phyloP scores from a whole-genome alignment of 2,329 filamentous ascomycete genomes.

The Alternaria viburni region DNA sequence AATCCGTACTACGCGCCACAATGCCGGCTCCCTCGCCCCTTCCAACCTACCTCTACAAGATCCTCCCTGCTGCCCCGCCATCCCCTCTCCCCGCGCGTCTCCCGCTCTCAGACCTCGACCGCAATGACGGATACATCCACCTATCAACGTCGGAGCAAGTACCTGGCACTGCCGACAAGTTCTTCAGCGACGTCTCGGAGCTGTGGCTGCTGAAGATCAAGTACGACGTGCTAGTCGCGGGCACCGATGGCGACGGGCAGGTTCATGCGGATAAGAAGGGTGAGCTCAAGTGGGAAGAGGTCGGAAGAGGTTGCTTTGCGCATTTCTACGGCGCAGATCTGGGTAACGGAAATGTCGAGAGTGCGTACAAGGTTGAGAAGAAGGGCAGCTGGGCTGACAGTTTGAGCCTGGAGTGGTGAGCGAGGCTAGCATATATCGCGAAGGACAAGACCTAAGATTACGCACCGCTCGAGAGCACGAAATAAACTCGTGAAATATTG shows the following conservation, averaged over 20 bases:
- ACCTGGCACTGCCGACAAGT: conserved; percentile 42
- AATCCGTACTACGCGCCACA: not conserved
- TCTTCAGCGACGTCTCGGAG: conserved; percentile 40
- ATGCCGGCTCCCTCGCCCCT: conserved; percentile 44
- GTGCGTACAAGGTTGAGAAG: conserved; percentile 55
- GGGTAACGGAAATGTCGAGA: conserved; percentile 60
- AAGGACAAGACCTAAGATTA: not conserved
- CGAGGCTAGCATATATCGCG: not conserved
- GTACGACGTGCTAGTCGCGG: conserved; percentile 50
- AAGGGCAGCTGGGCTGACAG: conserved; percentile 57
- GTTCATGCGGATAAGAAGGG: conserved; percentile 29
- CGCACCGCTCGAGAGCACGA: not conserved
- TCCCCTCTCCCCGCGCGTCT: conserved; percentile 61
- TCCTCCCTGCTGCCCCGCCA: conserved; percentile 60
- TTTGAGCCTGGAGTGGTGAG: conserved; percentile 44
- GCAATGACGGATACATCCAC: conserved; percentile 67
- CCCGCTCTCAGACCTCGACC: conserved; percentile 66
- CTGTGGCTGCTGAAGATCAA: conserved; percentile 64
- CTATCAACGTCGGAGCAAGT: conserved; percentile 63
- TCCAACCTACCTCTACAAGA: conserved; percentile 63
- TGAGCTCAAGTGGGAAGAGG: conserved; percentile 61
- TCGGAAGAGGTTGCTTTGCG: conserved; percentile 58
- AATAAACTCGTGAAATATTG: not conserved
- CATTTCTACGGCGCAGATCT: conserved; percentile 65
- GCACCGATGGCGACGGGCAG: conserved; percentile 35